Evolutionary conservation across 164 flowering plant genomes (phyloP).

Genomic region (Magnolia sinica): DNA sequence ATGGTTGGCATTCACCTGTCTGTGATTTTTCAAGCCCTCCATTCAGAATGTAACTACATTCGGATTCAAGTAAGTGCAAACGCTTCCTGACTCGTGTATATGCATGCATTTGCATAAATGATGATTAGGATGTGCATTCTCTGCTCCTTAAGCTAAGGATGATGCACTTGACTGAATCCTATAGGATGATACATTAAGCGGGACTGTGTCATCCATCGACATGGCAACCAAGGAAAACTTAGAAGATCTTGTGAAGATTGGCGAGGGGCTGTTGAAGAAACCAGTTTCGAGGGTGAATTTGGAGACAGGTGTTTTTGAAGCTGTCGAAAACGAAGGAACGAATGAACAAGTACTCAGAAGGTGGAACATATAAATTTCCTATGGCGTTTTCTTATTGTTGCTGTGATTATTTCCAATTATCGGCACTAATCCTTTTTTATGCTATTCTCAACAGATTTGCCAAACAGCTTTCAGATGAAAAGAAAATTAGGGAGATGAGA

Average conservation of each 20-base stretch:
- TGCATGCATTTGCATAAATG: too few species aligned
- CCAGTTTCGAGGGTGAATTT: constrained; percentile 34
- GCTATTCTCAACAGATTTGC: constrained; percentile 4
- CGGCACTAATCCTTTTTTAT: neutral
- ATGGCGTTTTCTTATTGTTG: neutral
- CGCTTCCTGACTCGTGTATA: neutral
- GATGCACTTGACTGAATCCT: neutral
- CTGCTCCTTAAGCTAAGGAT: too few species aligned
- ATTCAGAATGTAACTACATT: constrained; percentile 26
- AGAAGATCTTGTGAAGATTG: constrained; percentile 29
- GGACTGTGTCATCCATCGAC: constrained; percentile 24
- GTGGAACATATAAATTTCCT: constrained; percentile 13
- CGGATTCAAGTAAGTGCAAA: constrained; percentile 27
- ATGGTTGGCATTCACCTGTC: constrained; percentile 29
- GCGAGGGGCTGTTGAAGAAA: constrained; percentile 30
- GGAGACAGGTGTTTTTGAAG: constrained; percentile 26
- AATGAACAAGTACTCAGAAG: constrained; percentile 35
- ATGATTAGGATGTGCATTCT: too few species aligned
- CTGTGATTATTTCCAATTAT: neutral
- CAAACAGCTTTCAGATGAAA: constrained; percentile 6
- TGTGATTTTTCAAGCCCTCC: constrained; percentile 27
- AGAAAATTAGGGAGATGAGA: constrained; percentile 3
- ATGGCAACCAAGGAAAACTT: constrained; percentile 32
- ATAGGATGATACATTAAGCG: constrained; percentile 29
- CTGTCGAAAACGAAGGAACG: constrained; percentile 23